Percentiles rank a stretch among this genome's conserved stretches.
phyloP scores from a whole-genome alignment of 75 land plant species.

The Sequoiadendron giganteum region DNA sequence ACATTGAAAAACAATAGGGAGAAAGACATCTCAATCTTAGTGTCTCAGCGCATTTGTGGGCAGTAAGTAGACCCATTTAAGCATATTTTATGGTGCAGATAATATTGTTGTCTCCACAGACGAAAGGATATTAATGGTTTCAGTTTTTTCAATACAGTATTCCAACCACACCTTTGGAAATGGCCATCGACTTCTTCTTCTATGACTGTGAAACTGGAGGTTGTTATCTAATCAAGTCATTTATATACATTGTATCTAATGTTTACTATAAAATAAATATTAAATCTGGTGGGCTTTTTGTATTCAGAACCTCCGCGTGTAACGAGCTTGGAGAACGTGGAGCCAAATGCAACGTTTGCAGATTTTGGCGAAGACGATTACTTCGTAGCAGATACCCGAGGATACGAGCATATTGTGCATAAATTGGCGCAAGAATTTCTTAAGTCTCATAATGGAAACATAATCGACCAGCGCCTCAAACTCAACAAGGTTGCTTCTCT shows the following conservation, averaged over 20 bases:
- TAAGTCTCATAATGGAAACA: constrained; percentile 11
- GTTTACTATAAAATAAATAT: background rate
- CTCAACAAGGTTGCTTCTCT: constrained; percentile 41
- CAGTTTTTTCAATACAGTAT: constrained; percentile 14
- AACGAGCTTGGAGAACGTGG: constrained; percentile 56
- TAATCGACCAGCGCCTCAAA: constrained; percentile 37
- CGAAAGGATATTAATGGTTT: background rate
- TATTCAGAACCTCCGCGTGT: constrained; percentile 60
- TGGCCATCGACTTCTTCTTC: constrained; percentile 46
- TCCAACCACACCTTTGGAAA: constrained; percentile 55
- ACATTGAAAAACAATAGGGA: background rate
- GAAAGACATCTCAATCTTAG: constrained; percentile 10
- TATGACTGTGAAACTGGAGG: constrained; percentile 63
- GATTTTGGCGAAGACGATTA: constrained; percentile 51
- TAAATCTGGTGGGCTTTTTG: background rate
- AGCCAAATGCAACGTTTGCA: constrained; percentile 42
- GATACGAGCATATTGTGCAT: constrained; percentile 51
- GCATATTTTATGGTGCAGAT: background rate
- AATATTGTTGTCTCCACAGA: too few species aligned
- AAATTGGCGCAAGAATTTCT: constrained; percentile 44
- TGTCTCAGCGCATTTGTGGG: background rate
- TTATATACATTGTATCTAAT: too few species aligned
- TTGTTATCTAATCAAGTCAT: background rate
- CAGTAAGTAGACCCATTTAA: background rate
- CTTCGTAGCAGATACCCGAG: constrained; percentile 61